Base-by-base conservation (phyloP, 163 green algal genomes). In the Chlorella variabilis region DNA sequence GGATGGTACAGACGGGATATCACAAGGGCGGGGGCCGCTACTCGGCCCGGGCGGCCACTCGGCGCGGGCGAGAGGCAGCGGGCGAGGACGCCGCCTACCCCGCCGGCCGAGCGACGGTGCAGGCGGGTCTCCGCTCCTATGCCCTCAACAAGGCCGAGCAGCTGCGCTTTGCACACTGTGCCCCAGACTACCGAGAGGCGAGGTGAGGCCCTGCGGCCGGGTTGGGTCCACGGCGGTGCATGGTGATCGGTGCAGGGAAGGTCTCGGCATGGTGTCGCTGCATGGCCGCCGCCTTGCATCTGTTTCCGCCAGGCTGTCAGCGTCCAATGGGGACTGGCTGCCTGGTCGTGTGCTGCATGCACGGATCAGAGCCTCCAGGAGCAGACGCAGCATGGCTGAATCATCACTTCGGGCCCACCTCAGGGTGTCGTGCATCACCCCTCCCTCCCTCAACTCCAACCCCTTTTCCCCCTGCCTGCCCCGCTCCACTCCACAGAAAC, bases 401-500 rank as follows among this genome's bases (percentile, higher is more conserved):
- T n/a, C n/a, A n/a, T n/a, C n/a, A n/a, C n/a, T n/a, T n/a, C n/a
- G n/a, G n/a, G n/a, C n/a, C n/a, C n/a, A n/a, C n/a, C n/a, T n/a
- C n/a, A n/a, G n/a, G n/a, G 63, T 29, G 20, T 51, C 34, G 34
- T 33, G 48, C 27, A 9, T 39, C 3, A n/a, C n/a, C n/a, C n/a
- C n/a, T n/a, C n/a, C n/a, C n/a, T n/a, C n/a, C n/a, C n/a, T 31
- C 59, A 6, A 21, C 21, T 23, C 65, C 31, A 31, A 41, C 1
- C 27, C 27, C 1, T 8, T 31, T 41, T 73, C 18, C 11, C 25
- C 66, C 4, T 17, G 4, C 68, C 42, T 4, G n/a, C n/a, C n/a
- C n/a, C n/a, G n/a, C n/a, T n/a, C n/a, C n/a, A n/a, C 45, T 11
- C 4, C 71, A 56, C 83, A 90, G 88, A 56, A 90, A 89, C 79